Evolutionary conservation across 345 rosid genomes (phyloP), one percentile per base, ranked within the genome.

Genomic region (Hibiscus mutabilis): DNA sequence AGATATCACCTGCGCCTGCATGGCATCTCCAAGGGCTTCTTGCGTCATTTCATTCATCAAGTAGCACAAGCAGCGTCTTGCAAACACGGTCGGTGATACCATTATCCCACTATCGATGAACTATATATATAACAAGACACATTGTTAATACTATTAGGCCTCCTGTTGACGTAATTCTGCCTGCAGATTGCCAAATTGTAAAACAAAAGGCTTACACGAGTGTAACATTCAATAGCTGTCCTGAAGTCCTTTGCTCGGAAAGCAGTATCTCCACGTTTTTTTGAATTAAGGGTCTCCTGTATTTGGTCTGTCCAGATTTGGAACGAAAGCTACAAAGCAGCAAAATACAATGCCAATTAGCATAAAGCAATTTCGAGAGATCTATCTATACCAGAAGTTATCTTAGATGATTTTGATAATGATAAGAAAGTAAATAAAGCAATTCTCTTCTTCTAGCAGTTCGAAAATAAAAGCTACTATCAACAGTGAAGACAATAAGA

Each of bases 21-120:
- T 88, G 2, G 92, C 94, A 60, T 89, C 97, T 51, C 91, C 94
- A 29, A 91, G 94, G 33, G 97, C 97, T 77, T 88, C 85, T 73
- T 91, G 94, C 21, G 85, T 81, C 97, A 86, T 87, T 68, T 84
- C 84, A 69, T 79, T 87, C 79, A 87, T 82, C 77, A 91, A 76
- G 82, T 87, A 86, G 62, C 92, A 87, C 77, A 89, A 82, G 81
- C 94, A 84, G 49, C 97, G 88, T 63, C 97, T 83, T 0, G 91
- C 97, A 80, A 86, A 86, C 35, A 91, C 89, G 0, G 92, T 91
- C 18, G 92, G 97, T 10, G 94, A 91, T 63, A 87, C 84, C 91
- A 89, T 89, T 35, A 89, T 84, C 60, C 92, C 94, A 9, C 88
- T 89, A 62, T 89, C 91, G 11, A 91, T 89, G 81, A 91, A 89